phyloP scores from a whole-genome alignment of 495 filamentous ascomycete species.

The Thermochaetoides thermophila region DNA sequence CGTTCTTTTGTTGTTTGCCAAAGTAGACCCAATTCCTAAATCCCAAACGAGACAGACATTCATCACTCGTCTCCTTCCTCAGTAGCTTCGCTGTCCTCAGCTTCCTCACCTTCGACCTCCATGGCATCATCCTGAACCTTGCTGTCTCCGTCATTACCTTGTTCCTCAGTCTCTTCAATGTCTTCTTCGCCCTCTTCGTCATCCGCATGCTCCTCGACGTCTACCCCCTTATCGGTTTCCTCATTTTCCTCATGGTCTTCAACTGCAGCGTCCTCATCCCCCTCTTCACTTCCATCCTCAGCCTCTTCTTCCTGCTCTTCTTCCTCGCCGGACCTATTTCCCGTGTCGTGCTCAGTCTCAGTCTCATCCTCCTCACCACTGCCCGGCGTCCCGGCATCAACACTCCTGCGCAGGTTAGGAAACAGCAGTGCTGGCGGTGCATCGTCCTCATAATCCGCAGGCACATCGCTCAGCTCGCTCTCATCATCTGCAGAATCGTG shows the following conservation, averaged over 20 bases:
- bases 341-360: constrained; percentile 7
- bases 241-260: constrained; percentile 12
- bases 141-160: constrained; percentile 8
- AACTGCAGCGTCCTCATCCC: constrained; percentile 2
- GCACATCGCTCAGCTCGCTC: constrained; percentile 62
- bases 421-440: constrained; percentile 30
- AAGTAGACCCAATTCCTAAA: too few species aligned
- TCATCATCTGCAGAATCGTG: constrained; percentile 71
- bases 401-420: constrained; percentile 27
- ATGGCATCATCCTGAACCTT: constrained; percentile 1
- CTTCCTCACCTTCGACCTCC: constrained; percentile 1
- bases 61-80: constrained; percentile 6
- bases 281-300: constrained; percentile 14
- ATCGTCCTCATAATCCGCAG: constrained; percentile 35
- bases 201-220: constrained; percentile 9
- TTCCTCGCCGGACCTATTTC: constrained; percentile 17
- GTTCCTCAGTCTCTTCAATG: constrained; percentile 9
- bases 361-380: constrained; percentile 8
- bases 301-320: constrained; percentile 15
- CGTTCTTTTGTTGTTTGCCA: too few species aligned
- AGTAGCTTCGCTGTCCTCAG: neutral
- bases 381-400: constrained; percentile 11
- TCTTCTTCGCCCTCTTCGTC: constrained; percentile 9
- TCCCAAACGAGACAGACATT: too few species aligned
- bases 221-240: constrained; percentile 11